phyloP scores from a whole-genome alignment of 2,329 filamentous ascomycete species.

The Monosporascus sp. region DNA sequence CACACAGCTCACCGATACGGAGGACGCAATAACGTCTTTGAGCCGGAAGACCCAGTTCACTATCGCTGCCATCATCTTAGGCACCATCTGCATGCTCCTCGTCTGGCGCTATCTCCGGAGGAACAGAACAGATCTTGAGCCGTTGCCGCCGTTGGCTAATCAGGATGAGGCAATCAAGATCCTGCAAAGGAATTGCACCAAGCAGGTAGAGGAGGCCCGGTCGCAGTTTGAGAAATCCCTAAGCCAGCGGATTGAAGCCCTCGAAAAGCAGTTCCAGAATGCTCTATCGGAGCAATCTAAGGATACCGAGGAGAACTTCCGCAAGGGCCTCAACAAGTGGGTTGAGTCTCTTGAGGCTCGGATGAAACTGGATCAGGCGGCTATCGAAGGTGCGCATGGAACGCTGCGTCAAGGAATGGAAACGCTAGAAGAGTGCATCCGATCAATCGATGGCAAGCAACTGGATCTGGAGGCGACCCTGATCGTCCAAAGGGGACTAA shows the following conservation, averaged over 20 bases:
- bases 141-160: neutral
- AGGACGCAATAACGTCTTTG: neutral
- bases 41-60: slow-evolving; percentile 2
- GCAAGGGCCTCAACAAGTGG: slow-evolving; percentile 17
- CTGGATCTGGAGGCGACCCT: slow-evolving; percentile 21
- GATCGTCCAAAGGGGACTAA: slow-evolving; percentile 15
- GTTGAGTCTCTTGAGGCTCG: slow-evolving; percentile 18
- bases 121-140: slow-evolving; percentile 3
- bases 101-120: slow-evolving; percentile 8
- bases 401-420: slow-evolving; percentile 18
- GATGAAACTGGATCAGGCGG: slow-evolving; percentile 20
- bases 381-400: slow-evolving; percentile 16
- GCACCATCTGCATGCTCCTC: slow-evolving; percentile 3
- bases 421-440: slow-evolving; percentile 18
- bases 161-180: slow-evolving; percentile 9
- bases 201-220: slow-evolving; percentile 13
- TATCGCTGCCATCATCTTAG: slow-evolving; percentile 7
- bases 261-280: slow-evolving; percentile 15
- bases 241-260: slow-evolving; percentile 6
- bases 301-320: slow-evolving; percentile 13
- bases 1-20: too few species aligned
- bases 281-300: slow-evolving; percentile 11
- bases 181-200: slow-evolving; percentile 8
- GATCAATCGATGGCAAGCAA: slow-evolving; percentile 20
- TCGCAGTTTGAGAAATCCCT: slow-evolving; percentile 11